These are phyloP conservation scores for Pseudomassariella vexata DNA, from an alignment of 2,329 filamentous ascomycete genomes.

Conservation along the genomic window DNA sequence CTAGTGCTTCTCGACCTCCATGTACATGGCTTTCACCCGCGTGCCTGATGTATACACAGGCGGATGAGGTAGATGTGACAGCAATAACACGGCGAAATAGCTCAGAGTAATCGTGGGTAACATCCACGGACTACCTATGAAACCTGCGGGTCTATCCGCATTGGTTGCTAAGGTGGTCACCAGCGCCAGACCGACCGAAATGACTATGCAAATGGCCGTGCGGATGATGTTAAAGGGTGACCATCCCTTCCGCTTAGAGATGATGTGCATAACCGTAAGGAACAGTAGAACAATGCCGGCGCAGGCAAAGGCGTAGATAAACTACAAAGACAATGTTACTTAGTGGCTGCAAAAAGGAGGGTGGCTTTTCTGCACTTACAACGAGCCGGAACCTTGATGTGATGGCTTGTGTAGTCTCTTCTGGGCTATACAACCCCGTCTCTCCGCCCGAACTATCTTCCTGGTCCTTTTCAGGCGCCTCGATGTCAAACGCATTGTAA, in stretches of 20 bases:
- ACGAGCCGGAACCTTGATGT: conserved; percentile 15
- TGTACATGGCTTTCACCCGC: not conserved
- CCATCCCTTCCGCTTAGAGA: conserved; percentile 22
- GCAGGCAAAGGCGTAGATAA: conserved; percentile 20
- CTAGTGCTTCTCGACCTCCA: conserved; percentile 3
- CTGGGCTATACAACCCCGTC: conserved; percentile 10
- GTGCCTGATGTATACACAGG: conserved; percentile 2
- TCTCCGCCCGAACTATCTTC: not conserved
- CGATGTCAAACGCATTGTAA: conserved; percentile 18
- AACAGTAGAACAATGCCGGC: conserved; percentile 21
- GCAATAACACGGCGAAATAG: conserved; percentile 17
- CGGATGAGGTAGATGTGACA: conserved; percentile 14
- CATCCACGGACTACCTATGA: conserved; percentile 20
- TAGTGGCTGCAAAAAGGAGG: not conserved
- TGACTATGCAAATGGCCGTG: conserved; percentile 14
- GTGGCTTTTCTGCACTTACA: conserved; percentile 12
- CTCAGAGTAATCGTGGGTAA: conserved; percentile 18
- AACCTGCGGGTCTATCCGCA: conserved; percentile 8
- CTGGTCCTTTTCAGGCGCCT: conserved; percentile 6
- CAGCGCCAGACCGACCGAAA: conserved; percentile 16
- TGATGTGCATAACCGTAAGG: conserved; percentile 22
- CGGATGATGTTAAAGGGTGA: conserved; percentile 21
- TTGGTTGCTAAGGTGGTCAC: conserved; percentile 14
- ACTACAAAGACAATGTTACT: conserved; percentile 13
- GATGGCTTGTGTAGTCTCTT: conserved; percentile 10